phyloP scores from a whole-genome alignment of 805 yeast genomes.

The Ogataea glucozyma region DNA sequence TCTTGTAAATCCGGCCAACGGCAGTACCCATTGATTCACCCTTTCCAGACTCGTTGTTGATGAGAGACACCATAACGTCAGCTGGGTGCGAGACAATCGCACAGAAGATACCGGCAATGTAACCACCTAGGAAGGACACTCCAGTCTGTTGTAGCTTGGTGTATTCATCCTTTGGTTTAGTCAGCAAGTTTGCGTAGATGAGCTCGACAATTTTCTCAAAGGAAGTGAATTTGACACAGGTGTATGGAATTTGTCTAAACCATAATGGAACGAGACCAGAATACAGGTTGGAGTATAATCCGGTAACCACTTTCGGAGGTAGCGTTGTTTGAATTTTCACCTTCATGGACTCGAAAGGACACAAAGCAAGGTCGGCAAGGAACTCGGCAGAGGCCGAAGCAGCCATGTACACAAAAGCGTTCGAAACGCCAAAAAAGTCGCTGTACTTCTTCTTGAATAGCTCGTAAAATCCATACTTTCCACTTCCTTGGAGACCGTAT shows the following conservation, averaged over 20 bases:
- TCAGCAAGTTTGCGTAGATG: conserved; percentile 66
- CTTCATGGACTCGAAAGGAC: conserved; percentile 95
- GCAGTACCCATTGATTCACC: conserved; percentile 70
- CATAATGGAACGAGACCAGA: conserved; percentile 90
- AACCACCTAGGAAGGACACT: conserved; percentile 93
- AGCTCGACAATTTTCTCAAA: conserved; percentile 87
- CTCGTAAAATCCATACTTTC: conserved; percentile 95
- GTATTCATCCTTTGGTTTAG: conserved; percentile 72
- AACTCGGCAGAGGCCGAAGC: conserved; percentile 95
- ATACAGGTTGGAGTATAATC: conserved; percentile 65
- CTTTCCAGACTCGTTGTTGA: conserved; percentile 69
- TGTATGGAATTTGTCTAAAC: conserved; percentile 97
- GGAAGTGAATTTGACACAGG: conserved; percentile 95
- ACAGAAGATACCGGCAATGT: conserved; percentile 95
- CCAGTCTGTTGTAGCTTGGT: conserved; percentile 82
- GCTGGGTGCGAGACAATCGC: conserved; percentile 97
- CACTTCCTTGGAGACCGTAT: conserved; percentile 94
- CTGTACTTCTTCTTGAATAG: conserved; percentile 80
- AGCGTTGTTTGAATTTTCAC: conserved; percentile 91
- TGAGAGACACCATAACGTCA: conserved; percentile 96
- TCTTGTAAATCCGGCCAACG: conserved; percentile 68
- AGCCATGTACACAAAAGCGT: conserved; percentile 72
- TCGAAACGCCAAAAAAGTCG: conserved; percentile 64
- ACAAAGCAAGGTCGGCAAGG: conserved; percentile 82
- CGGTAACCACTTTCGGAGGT: conserved; percentile 74